Conservation (phyloP, 2,329 filamentous ascomycete species). For the Balansia obtecta region DNA sequence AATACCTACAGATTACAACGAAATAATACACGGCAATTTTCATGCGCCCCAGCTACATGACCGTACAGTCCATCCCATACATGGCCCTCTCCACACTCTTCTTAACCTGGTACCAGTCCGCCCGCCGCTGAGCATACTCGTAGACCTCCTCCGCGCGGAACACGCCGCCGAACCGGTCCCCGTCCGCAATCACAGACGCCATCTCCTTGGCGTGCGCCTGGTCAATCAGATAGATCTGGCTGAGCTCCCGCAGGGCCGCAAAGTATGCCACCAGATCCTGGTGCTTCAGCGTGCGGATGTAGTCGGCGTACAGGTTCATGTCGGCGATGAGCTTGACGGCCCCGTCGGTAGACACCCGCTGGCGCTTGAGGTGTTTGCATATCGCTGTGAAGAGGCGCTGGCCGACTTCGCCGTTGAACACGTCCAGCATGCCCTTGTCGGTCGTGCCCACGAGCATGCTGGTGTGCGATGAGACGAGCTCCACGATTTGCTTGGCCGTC, state of each 20-base stretch:
- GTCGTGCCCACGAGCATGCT: slow-evolving; percentile 89
- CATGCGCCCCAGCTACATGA: slow-evolving; percentile 49
- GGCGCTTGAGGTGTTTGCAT: slow-evolving; percentile 95
- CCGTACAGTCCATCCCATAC: slow-evolving; percentile 80
- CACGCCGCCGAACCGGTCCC: slow-evolving; percentile 78
- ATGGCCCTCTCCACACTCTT: slow-evolving; percentile 87
- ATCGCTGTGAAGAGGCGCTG: slow-evolving; percentile 81
- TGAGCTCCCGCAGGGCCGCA: slow-evolving; percentile 77
- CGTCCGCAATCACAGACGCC: slow-evolving; percentile 87
- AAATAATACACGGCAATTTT: background rate
- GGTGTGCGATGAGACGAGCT: slow-evolving; percentile 79
- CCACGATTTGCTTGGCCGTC: slow-evolving; percentile 70
- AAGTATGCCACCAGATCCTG: slow-evolving; percentile 81
- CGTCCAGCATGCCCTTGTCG: slow-evolving; percentile 95
- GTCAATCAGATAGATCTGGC: slow-evolving; percentile 91
- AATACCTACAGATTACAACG: background rate
- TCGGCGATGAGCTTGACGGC: slow-evolving; percentile 90
- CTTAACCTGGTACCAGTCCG: slow-evolving; percentile 90
- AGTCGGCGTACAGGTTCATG: slow-evolving; percentile 87
- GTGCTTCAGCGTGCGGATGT: slow-evolving; percentile 71
- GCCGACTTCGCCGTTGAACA: slow-evolving; percentile 96
- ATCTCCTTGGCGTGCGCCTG: slow-evolving; percentile 79
- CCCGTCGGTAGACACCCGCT: slow-evolving; percentile 80
- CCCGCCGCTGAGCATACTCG: slow-evolving; percentile 85
- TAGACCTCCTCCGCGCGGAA: slow-evolving; percentile 95